Percentiles rank a stretch among this genome's conserved stretches.
Conservation (phyloP, 208 protist species). For the Acanthamoeba culbertsoni region DNA sequence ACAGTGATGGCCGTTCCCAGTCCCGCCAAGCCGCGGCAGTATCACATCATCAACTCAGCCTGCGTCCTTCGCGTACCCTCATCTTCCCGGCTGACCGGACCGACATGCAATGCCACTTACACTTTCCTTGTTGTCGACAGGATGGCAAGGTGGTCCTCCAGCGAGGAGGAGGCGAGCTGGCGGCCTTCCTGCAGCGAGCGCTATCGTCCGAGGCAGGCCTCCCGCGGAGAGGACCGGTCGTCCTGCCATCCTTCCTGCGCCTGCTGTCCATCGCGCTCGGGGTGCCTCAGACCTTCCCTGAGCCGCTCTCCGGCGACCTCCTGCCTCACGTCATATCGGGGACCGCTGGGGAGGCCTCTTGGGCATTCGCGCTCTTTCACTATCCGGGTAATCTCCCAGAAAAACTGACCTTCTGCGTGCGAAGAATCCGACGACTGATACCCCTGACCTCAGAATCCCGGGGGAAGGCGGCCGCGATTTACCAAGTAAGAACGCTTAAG, state of each 20-base stretch:
- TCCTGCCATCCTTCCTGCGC: neutral
- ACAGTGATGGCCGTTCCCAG: neutral
- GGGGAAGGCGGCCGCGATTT: neutral
- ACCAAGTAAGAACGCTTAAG: neutral
- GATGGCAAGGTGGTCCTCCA: neutral
- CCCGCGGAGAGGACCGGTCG: neutral
- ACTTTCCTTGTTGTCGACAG: neutral
- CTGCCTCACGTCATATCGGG: neutral
- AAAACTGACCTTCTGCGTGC: neutral
- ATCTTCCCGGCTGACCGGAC: neutral
- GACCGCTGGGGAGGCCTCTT: neutral
- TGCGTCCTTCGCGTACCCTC: neutral
- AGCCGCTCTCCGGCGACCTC: neutral
- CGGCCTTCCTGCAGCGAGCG: neutral
- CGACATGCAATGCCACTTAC: too few relatives aligned
- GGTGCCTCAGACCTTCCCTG: neutral
- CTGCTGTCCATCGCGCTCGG: neutral
- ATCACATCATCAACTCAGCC: neutral
- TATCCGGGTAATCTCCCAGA: neutral
- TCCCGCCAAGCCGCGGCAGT: neutral
- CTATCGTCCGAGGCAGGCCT: neutral
- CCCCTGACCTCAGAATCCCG: neutral
- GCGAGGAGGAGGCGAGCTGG: neutral
- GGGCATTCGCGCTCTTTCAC: neutral
- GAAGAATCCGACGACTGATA: too few relatives aligned